Conservation (phyloP, 2,329 filamentous ascomycete genomes). For the Pleurostoma richardsiae region DNA sequence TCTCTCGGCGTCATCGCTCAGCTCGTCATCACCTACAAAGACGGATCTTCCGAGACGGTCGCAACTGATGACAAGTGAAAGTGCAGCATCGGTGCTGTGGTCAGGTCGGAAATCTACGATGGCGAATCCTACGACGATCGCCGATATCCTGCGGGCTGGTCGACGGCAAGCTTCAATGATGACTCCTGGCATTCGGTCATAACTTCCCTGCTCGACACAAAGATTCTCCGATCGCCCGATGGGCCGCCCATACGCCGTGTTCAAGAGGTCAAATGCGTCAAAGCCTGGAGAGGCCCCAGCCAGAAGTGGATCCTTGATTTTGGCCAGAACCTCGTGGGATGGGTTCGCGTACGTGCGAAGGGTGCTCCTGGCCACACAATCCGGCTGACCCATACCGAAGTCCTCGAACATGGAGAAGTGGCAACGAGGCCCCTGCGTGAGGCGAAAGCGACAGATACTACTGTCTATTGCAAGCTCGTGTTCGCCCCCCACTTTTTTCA, state of each 20-base stretch:
- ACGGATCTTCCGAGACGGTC: conserved; percentile 8
- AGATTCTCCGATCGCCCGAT: conserved; percentile 20
- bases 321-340: conserved; percentile 53
- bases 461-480: background rate
- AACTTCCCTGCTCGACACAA: conserved; percentile 14
- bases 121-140: conserved; percentile 45
- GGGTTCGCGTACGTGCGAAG: conserved; percentile 33
- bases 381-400: conserved; percentile 47
- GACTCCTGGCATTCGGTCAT: conserved; percentile 13
- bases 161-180: conserved; percentile 3
- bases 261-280: conserved; percentile 20
- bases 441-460: conserved; percentile 32
- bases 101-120: conserved; percentile 41
- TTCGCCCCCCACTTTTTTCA: too few relatives aligned
- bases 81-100: conserved; percentile 23
- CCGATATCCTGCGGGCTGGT: background rate
- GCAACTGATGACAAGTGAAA: conserved; percentile 32
- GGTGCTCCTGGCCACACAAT: conserved; percentile 29
- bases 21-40: conserved; percentile 20
- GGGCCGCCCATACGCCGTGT: conserved; percentile 35
- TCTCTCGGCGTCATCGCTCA: conserved; percentile 29
- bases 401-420: conserved; percentile 43
- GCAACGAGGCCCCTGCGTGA: conserved; percentile 32
- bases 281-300: conserved; percentile 23
- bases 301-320: conserved; percentile 50